phyloP scores from a whole-genome alignment of 2,329 filamentous ascomycete species.

The Alternaria brassicicola region DNA sequence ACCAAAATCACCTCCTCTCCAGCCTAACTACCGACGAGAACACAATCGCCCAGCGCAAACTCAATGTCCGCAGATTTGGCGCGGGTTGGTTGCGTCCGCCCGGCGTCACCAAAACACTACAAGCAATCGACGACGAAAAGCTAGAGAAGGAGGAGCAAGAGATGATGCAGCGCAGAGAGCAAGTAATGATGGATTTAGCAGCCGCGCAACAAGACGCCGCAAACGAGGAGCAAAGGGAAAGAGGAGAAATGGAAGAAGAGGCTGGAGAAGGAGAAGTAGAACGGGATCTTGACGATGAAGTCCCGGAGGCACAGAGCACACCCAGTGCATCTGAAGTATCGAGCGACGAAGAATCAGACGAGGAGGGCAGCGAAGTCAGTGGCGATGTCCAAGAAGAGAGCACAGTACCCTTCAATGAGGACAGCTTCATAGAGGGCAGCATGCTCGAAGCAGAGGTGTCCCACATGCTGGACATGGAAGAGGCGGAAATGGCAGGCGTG shows the following conservation, averaged over 20 bases:
- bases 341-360: conserved; percentile 16
- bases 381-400: conserved; percentile 21
- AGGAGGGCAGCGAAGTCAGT: conserved; percentile 28
- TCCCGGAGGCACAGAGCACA: conserved; percentile 44
- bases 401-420: conserved; percentile 57
- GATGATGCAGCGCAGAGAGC: conserved; percentile 72
- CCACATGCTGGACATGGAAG: conserved; percentile 52
- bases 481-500: conserved; percentile 54
- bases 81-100: conserved; percentile 89
- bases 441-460: conserved; percentile 48
- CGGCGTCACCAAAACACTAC: conserved; percentile 84
- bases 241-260: conserved; percentile 48
- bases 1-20: conserved; percentile 58
- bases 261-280: conserved; percentile 32
- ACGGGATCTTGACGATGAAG: conserved; percentile 51
- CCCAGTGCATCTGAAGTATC: conserved; percentile 47
- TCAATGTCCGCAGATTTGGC: conserved; percentile 85
- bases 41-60: conserved; percentile 74
- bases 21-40: conserved; percentile 78
- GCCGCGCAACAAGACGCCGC: conserved; percentile 57
- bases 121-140: conserved; percentile 87
- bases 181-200: conserved; percentile 74
- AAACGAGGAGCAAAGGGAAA: conserved; percentile 50
- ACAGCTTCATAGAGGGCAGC: conserved; percentile 55
- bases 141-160: conserved; percentile 87